phyloP scores from a whole-genome alignment of 441 rosid genomes.

The Syzygium malaccense region DNA sequence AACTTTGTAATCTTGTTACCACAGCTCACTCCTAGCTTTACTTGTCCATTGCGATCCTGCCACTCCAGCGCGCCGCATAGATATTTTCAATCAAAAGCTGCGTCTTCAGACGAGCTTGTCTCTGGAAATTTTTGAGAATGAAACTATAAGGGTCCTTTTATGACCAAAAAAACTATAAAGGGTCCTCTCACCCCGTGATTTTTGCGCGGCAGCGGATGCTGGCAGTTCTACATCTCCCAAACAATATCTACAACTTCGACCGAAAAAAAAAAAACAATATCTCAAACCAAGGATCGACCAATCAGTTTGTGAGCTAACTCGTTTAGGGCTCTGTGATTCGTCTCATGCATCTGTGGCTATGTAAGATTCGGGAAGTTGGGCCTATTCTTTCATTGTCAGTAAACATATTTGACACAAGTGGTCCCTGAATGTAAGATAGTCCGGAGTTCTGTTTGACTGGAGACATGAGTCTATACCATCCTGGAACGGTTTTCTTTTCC shows the following conservation, averaged over 20 bases:
- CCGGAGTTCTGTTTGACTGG: background rate
- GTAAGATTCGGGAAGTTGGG: no score
- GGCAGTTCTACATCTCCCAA: no score
- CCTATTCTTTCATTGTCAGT: no score
- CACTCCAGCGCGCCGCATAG: background rate
- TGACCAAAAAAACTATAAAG: no score
- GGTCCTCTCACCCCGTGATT: background rate
- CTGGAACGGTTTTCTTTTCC: background rate
- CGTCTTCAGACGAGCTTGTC: background rate
- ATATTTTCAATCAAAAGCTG: background rate
- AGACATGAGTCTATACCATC: background rate
- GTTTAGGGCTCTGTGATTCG: background rate
- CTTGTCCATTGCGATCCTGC: background rate
- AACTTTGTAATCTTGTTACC: no score
- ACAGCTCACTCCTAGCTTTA: background rate
- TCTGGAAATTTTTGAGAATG: background rate
- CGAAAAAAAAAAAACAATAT: no score
- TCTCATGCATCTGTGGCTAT: background rate
- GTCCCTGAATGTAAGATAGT: no score
- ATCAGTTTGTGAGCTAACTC: background rate
- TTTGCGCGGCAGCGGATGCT: background rate
- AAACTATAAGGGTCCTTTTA: no score
- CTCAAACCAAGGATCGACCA: background rate
- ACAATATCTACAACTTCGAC: no score
- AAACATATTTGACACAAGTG: no score